Percentiles rank a stretch among this genome's conserved stretches.
Conservation (phyloP, 352 stramenopile species). For the Globisporangium echinulatum region DNA sequence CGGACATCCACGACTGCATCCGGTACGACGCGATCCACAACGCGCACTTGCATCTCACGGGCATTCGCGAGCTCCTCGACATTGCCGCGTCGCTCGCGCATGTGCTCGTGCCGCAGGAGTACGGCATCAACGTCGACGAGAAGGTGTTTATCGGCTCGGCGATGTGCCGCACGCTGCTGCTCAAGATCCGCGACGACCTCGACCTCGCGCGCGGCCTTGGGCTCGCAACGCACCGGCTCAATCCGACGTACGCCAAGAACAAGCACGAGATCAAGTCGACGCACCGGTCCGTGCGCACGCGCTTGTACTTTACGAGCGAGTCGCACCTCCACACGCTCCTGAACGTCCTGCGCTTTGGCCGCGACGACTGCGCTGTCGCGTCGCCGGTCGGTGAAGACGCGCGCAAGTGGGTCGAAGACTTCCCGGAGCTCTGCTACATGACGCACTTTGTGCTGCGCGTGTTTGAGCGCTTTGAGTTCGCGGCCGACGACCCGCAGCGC, state of each 20-base stretch:
- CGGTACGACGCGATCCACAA: slow-evolving; percentile 99
- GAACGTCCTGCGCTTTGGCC: slow-evolving; percentile 94
- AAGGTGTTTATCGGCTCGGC: slow-evolving; percentile 84
- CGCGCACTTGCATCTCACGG: slow-evolving; percentile 89
- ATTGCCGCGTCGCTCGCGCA: slow-evolving; percentile 92
- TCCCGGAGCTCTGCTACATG: slow-evolving; percentile 98
- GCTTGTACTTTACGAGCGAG: slow-evolving; percentile 99
- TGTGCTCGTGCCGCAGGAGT: slow-evolving; percentile 82
- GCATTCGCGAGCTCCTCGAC: slow-evolving; percentile 92
- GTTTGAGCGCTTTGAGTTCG: slow-evolving; percentile 91
- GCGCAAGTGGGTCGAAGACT: slow-evolving; percentile 83
- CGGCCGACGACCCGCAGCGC: slow-evolving; percentile 55
- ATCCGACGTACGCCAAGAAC: slow-evolving; percentile 80
- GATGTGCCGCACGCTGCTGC: slow-evolving; percentile 84
- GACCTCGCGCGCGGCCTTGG: slow-evolving; percentile 69
- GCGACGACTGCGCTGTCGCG: slow-evolving; percentile 48
- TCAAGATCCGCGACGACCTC: slow-evolving; percentile 86
- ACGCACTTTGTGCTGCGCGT: slow-evolving; percentile 99
- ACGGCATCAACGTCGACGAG: slow-evolving; percentile 84
- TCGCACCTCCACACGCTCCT: slow-evolving; percentile 97
- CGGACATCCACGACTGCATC: slow-evolving; percentile 98
- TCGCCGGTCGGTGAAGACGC: slow-evolving; percentile 63
- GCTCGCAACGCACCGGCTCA: slow-evolving; percentile 75
- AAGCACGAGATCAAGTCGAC: slow-evolving; percentile 86
- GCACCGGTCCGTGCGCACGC: slow-evolving; percentile 94